A percentile compares a stretch with the other conserved stretches of the same genome.
Conservation (phyloP, 2,329 filamentous ascomycete species). For the Clathrospora elynae region DNA sequence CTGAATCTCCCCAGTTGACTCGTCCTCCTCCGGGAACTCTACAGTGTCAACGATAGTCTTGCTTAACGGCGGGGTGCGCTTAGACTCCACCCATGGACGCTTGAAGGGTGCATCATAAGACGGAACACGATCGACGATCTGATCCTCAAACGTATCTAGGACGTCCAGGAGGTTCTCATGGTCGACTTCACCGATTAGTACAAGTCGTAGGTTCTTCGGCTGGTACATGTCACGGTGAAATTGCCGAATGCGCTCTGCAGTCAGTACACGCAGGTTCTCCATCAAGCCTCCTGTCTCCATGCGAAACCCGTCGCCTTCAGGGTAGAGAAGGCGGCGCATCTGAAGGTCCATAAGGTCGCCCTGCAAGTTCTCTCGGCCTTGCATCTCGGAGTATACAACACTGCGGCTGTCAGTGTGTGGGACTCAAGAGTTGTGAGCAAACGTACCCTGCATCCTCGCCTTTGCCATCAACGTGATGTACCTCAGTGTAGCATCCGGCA, state of each 20-base stretch:
- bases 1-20: slow-evolving; percentile 85
- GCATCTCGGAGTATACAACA: slow-evolving; percentile 99
- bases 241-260: slow-evolving; percentile 85
- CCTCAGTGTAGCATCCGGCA: slow-evolving; percentile 90
- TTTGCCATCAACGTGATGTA: slow-evolving; percentile 91
- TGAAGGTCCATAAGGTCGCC: slow-evolving; percentile 85
- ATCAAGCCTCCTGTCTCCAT: slow-evolving; percentile 99
- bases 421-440: background rate
- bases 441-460: slow-evolving; percentile 80
- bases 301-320: slow-evolving; percentile 86
- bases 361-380: slow-evolving; percentile 85
- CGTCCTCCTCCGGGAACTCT: slow-evolving; percentile 95
- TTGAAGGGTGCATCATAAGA: slow-evolving; percentile 75
- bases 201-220: slow-evolving; percentile 88
- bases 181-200: slow-evolving; percentile 90
- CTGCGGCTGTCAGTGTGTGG: slow-evolving; percentile 45
- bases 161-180: slow-evolving; percentile 79
- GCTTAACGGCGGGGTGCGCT: slow-evolving; percentile 72
- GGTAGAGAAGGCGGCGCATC: slow-evolving; percentile 80
- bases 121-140: slow-evolving; percentile 82
- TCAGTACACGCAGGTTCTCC: slow-evolving; percentile 83
- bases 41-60: slow-evolving; percentile 77
- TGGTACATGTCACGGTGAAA: slow-evolving; percentile 99
- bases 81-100: slow-evolving; percentile 89
- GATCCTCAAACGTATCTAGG: slow-evolving; percentile 85